Conservation (phyloP, 2,329 filamentous ascomycete species). For the Verticillium dahliae region DNA sequence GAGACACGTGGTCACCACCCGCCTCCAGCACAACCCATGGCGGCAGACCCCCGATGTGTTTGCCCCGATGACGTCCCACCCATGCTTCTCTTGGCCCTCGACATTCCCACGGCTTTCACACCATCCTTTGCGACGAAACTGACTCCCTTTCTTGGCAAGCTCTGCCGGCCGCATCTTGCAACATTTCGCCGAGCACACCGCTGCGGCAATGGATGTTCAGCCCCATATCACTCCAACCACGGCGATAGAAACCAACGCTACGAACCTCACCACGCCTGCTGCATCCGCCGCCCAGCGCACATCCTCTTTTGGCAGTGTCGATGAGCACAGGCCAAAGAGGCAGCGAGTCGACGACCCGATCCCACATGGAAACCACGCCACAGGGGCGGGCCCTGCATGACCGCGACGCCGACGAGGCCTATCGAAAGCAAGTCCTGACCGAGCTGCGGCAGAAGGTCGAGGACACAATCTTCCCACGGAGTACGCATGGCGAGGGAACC, state of each 20-base stretch:
- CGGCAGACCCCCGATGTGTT: neutral
- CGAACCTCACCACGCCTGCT: neutral
- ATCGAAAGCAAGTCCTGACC: neutral
- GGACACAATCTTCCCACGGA: neutral
- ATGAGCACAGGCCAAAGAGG: neutral
- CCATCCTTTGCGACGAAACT: neutral
- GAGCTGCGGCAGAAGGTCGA: neutral
- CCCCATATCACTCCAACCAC: neutral
- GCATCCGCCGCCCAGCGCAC: constrained; percentile 1
- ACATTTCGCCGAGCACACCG: constrained; percentile 1
- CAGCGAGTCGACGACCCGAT: neutral
- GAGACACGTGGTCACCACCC: too few species aligned
- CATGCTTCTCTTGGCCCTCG: constrained; percentile 4
- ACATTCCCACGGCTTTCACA: constrained; percentile 1
- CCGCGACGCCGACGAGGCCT: constrained; percentile 1
- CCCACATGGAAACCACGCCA: neutral
- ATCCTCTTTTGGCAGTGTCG: neutral
- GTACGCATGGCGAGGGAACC: constrained; percentile 1
- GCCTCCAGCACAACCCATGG: neutral
- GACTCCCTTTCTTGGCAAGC: neutral
- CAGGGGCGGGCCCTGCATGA: neutral
- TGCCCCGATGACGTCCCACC: constrained; percentile 2
- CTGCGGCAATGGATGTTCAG: neutral
- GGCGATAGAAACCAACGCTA: neutral
- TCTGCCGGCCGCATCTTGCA: constrained; percentile 5